A percentile compares a stretch with the other conserved stretches of the same genome.
These are phyloP conservation scores for Trametes versicolor DNA, from an alignment of 1,284 basidiomycete species.

Conservation along the genomic window DNA sequence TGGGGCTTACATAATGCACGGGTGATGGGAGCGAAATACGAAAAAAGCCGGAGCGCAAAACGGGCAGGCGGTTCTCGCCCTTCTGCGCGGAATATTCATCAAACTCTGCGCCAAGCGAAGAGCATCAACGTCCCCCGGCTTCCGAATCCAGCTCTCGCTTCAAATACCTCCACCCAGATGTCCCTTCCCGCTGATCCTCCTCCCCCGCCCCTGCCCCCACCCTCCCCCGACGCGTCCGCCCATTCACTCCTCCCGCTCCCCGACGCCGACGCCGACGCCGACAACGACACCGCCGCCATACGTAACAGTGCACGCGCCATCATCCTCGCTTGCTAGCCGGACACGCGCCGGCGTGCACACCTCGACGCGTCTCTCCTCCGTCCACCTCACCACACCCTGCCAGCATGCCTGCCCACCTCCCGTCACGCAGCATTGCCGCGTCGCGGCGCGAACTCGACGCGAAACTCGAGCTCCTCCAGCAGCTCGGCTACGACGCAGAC, in stretches of 20 bases:
- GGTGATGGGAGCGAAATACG: constrained; percentile 4
- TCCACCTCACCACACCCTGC: constrained; percentile 20
- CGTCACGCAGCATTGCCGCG: constrained; percentile 28
- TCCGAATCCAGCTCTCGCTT: constrained; percentile 26
- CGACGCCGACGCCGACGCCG: constrained; percentile 1
- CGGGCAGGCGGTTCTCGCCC: constrained; percentile 4
- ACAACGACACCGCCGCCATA: constrained; percentile 2
- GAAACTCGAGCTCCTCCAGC: constrained; percentile 43
- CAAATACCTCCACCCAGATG: constrained; percentile 31
- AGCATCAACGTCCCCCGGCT: constrained; percentile 13
- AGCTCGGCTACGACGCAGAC: constrained; percentile 33
- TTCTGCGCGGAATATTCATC: constrained; percentile 23
- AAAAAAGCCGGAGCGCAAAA: not conserved
- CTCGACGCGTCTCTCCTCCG: constrained; percentile 23
- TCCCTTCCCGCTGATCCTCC: constrained; percentile 34
- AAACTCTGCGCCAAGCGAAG: constrained; percentile 28
- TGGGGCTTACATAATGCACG: constrained; percentile 17
- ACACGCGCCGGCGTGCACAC: constrained; percentile 27
- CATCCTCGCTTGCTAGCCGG: constrained; percentile 22
- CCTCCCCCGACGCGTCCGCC: constrained; percentile 12
- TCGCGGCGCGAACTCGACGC: constrained; percentile 37
- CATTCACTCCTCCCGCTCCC: constrained; percentile 6
- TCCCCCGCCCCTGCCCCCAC: constrained; percentile 11
- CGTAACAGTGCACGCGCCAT: constrained; percentile 25
- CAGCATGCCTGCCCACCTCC: constrained; percentile 32